Evolutionary conservation across 179 eudicot genomes (phyloP).

Genomic region (Pouteria campechiana): DNA sequence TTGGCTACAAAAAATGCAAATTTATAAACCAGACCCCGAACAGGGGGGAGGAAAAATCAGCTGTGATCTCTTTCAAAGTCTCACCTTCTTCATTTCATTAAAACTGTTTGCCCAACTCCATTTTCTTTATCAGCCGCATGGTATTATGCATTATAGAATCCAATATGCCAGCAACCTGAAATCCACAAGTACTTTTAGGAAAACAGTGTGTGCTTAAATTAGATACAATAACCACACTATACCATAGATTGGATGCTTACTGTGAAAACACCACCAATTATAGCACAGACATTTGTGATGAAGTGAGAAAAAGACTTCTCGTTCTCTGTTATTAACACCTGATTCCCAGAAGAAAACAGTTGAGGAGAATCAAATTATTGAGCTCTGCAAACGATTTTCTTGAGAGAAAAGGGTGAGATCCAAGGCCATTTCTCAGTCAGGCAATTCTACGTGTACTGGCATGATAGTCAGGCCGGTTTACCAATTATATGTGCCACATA

Average conservation of each 20-base stretch:
- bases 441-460: no score
- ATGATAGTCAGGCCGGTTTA: no score
- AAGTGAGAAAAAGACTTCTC: constrained; percentile 84
- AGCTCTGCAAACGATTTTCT: no score
- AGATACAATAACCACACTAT: no score
- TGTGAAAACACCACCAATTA: constrained; percentile 97
- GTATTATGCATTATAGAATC: constrained; percentile 83
- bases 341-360: constrained; percentile 8
- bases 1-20: no score
- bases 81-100: constrained; percentile 24
- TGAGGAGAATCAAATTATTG: neutral
- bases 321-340: constrained; percentile 75
- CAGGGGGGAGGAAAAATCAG: no score
- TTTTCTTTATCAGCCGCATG: constrained; percentile 62
- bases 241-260: constrained; percentile 25
- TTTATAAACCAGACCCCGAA: no score
- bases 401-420: no score
- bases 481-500: no score
- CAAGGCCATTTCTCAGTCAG: no score
- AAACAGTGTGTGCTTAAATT: neutral
- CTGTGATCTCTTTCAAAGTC: no score
- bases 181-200: neutral
- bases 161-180: constrained; percentile 94
- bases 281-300: constrained; percentile 90
- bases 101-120: constrained; percentile 73